phyloP scores from a whole-genome alignment of 352 stramenopile genomes.

The Phytophthora vignae region DNA sequence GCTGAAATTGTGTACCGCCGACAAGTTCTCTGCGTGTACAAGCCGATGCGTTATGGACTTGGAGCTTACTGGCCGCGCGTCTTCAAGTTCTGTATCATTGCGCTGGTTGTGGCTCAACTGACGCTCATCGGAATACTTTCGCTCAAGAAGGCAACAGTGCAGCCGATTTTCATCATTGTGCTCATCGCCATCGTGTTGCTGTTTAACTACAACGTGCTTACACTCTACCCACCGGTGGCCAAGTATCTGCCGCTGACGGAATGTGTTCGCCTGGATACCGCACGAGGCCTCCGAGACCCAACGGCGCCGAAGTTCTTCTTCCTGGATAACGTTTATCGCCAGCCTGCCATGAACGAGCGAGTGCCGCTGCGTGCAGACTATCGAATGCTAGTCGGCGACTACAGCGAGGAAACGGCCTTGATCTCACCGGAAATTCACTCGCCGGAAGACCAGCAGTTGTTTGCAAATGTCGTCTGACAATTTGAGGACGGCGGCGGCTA shows the following conservation, averaged over 20 bases:
- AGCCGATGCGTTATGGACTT: constrained; percentile 56
- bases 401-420: constrained; percentile 37
- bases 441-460: constrained; percentile 59
- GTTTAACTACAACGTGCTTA: constrained; percentile 68
- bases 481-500: constrained; percentile 7
- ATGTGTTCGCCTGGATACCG: constrained; percentile 62
- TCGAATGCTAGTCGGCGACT: constrained; percentile 58
- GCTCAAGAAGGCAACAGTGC: constrained; percentile 68
- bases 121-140: constrained; percentile 83
- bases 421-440: constrained; percentile 50
- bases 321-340: constrained; percentile 72
- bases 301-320: constrained; percentile 56
- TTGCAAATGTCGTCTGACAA: constrained; percentile 39
- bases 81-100: constrained; percentile 79
- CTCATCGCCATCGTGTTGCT: constrained; percentile 58
- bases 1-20: constrained; percentile 77
- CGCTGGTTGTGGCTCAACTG: constrained; percentile 76
- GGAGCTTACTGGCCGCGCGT: constrained; percentile 81
- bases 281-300: constrained; percentile 41
- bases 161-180: constrained; percentile 41
- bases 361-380: constrained; percentile 64
- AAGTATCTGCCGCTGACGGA: constrained; percentile 70
- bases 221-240: constrained; percentile 63
- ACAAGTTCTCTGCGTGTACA: constrained; percentile 79
- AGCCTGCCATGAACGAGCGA: constrained; percentile 73